Evolutionary conservation across 176 grass and related monocot genomes (phyloP).

Genomic region (Musa troglodytarum): DNA sequence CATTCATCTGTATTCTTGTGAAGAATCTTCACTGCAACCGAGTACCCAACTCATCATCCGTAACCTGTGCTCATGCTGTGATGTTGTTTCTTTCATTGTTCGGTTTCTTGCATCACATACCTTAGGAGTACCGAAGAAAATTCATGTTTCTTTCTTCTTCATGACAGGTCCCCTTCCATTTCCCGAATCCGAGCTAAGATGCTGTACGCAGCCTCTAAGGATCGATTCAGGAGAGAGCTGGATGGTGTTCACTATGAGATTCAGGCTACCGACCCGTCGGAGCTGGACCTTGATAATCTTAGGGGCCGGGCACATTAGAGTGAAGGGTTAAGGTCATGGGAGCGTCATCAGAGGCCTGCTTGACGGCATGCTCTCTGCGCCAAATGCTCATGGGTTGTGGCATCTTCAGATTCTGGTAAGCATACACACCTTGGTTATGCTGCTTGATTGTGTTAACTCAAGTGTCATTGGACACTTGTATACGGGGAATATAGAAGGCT

Average conservation of each 20-base stretch:
- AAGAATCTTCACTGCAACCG: no score
- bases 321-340: background rate
- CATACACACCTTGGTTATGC: background rate
- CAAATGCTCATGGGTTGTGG: background rate
- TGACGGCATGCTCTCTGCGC: background rate
- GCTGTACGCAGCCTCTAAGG: constrained; percentile 86
- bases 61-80: no score
- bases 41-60: no score
- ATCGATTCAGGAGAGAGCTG: constrained; percentile 75
- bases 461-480: background rate
- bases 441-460: background rate
- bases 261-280: constrained; percentile 75
- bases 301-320: constrained; percentile 65
- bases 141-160: background rate
- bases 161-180: constrained; percentile 53
- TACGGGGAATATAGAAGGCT: background rate
- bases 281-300: constrained; percentile 68
- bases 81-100: no score
- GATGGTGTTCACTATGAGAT: constrained; percentile 96
- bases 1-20: background rate
- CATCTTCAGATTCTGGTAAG: background rate
- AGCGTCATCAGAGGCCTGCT: background rate
- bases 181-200: constrained; percentile 91
- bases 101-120: no score
- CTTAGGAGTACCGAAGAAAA: no score